Evolutionary conservation across 192 early-diverging fungal species (phyloP).

Genomic region (Entomortierella chlamydospora): DNA sequence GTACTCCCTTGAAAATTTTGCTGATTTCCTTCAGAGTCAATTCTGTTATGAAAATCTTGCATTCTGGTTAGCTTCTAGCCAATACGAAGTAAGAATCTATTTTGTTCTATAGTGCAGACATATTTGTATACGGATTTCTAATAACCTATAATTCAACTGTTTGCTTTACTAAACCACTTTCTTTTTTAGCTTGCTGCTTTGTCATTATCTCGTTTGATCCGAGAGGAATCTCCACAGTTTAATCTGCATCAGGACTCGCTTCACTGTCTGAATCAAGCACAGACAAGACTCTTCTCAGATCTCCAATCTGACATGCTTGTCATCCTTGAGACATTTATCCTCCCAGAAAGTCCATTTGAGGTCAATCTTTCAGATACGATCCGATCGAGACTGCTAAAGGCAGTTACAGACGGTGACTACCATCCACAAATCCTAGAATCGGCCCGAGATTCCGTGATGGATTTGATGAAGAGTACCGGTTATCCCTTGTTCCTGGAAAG

Average conservation of each 20-base stretch:
- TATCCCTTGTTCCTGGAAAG: slow-evolving; percentile 30
- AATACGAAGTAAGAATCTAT: slow-evolving; percentile 54
- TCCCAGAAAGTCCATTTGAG: slow-evolving; percentile 40
- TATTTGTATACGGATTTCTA: too few relatives aligned
- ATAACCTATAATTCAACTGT: too few relatives aligned
- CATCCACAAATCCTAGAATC: slow-evolving; percentile 46
- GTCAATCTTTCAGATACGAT: slow-evolving; percentile 51
- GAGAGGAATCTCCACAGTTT: slow-evolving; percentile 7
- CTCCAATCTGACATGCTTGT: slow-evolving; percentile 34
- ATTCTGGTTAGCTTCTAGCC: slow-evolving; percentile 50
- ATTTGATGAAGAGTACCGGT: slow-evolving; percentile 48
- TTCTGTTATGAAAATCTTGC: slow-evolving; percentile 55
- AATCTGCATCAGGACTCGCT: slow-evolving; percentile 21
- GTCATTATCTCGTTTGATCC: slow-evolving; percentile 4
- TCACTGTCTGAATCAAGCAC: slow-evolving; percentile 3
- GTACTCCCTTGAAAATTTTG: slow-evolving; percentile 43
- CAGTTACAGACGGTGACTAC: slow-evolving; percentile 21
- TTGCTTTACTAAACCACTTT: too few relatives aligned
- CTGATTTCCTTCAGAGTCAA: slow-evolving; percentile 39
- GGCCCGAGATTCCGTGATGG: slow-evolving; percentile 19
- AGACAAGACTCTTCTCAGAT: slow-evolving; percentile 21
- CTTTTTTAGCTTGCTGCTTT: slow-evolving; percentile 14
- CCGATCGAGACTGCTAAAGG: slow-evolving; percentile 37
- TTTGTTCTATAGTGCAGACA: too few relatives aligned
- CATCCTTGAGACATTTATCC: slow-evolving; percentile 43